Evolutionary conservation across 2,329 filamentous ascomycete species (phyloP), one percentile per base, ranked within the genome.

Genomic region (Colletotrichum sp.): DNA sequence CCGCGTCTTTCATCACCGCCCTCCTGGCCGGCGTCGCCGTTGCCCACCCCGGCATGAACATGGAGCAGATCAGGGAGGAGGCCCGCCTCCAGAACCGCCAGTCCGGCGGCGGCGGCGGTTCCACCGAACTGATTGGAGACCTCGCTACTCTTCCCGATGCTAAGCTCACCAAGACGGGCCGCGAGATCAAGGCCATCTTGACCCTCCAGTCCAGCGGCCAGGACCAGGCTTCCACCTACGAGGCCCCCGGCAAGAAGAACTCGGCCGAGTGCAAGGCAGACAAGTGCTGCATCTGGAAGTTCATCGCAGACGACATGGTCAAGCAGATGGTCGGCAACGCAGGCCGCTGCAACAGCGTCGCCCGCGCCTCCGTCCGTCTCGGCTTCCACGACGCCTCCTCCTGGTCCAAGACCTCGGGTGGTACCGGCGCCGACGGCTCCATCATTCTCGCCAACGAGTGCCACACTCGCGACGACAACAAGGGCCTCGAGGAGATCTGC

Each of bases 321-420:
- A 55, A 75, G 4, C 77, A 81, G 12, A 87, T 87, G 81, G 77
- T 79, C 6, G 85, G 85, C 6, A 74, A 78, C 4, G 83, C 83
- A 1, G 84, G 84, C 3, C 81, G 84, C 2, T 89, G 87, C 76
- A 88, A 85, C 69, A 81, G 82, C 61, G 81, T 82, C 78, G 87
- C 87, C 10, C 85, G 87, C 10, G 83, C 80, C 61, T 86, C 87
- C 14, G 82, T 89, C 56, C 86, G 87, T 4, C 83, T 88, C 34
- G 87, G 86, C 14, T 89, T 89, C 79, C 87, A 89, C 75, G 87
- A 89, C 75, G 85, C 87, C 4, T 87, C 82, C 3, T 82, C 84
- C 28, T 88, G 87, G 86, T 85, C 84, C 48, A 84, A 83, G 66
- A 77, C 78, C 8, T 81, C 82, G 0, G 77, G 79, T 2, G 83